Evolutionary conservation across 495 filamentous ascomycete species (phyloP), one percentile per base, ranked within the genome.

Genomic region (Corynascus novoguineensis): DNA sequence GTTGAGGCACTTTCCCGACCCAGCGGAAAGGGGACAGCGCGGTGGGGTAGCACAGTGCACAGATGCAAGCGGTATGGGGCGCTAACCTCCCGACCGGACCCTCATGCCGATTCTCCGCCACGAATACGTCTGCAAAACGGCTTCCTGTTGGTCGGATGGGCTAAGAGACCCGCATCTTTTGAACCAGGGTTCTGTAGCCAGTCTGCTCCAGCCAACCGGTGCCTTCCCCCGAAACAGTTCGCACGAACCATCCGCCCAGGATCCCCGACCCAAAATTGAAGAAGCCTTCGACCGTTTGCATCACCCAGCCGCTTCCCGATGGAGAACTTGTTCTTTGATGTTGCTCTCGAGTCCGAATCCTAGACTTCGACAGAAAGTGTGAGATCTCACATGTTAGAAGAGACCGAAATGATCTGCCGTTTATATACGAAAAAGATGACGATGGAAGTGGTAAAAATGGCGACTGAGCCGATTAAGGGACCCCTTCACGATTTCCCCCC

Each of bases 181-280:
- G 54, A 60, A 66, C 64, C 64, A 63, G 61, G 64, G 63, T 66
- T 66, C 65, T 64, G 63, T 54, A 60, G 55, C 15, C n/a, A 15
- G 24, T 62, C 58, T 68, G 60, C 56, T 57, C 50, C 15, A 2
- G 12, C 15, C 45, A 32, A 31, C n/a, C n/a, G n/a, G n/a, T 25
- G 28, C 28, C 41, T 31, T 50, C 15, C 57, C 41, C 21, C n/a
- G n/a, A 46, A 53, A 12, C 50, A 5, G 37, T 48, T 29, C 22
- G n/a, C 1, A 29, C 40, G 51, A 46, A 32, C 50, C 50, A 21
- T 22, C n/a, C n/a, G n/a, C n/a, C n/a, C n/a, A n/a, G 50, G 27
- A 5, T 15, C 7, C 22, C 21, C 15, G 31, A 24, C 10, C 27
- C 14, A 19, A 27, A 27, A 35, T 14, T 28, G 35, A 42, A 53